Conservation (phyloP, 768 basidiomycete genomes). For the Suillus cothurnatus region DNA sequence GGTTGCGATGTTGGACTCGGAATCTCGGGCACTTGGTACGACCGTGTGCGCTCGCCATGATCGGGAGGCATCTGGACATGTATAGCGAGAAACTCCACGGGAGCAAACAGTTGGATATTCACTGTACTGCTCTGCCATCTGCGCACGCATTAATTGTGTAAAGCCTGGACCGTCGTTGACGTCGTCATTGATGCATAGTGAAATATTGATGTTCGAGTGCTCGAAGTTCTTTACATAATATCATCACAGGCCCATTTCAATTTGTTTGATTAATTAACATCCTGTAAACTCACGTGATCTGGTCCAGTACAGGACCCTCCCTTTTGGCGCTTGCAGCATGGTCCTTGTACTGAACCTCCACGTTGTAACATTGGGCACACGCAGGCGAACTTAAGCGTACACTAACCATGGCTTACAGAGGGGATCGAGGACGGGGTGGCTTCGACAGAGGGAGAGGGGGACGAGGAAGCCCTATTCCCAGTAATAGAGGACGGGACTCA, state of each 20-base stretch:
- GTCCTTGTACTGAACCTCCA: background rate
- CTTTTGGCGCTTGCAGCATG: background rate
- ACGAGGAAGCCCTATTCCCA: background rate
- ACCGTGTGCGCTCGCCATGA: background rate
- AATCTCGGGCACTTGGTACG: background rate
- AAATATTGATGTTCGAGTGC: too few relatives aligned
- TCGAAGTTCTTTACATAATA: too few relatives aligned
- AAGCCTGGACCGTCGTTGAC: background rate
- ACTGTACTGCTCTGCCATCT: background rate
- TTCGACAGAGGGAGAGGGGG: conserved; percentile 35
- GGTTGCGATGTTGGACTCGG: too few relatives aligned
- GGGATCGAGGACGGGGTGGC: conserved; percentile 39
- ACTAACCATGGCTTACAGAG: conserved; percentile 38
- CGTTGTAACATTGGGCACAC: background rate
- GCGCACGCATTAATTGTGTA: background rate
- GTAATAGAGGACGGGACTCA: background rate
- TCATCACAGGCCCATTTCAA: too few relatives aligned
- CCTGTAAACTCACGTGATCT: background rate
- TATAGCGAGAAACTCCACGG: background rate
- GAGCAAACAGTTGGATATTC: background rate
- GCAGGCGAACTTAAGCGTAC: conserved; percentile 53
- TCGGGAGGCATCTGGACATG: background rate
- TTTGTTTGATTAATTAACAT: too few relatives aligned
- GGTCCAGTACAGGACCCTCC: background rate
- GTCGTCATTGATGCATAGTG: too few relatives aligned